Conservation (phyloP, 108 stramenopile species). For the Conticribra guillardii region DNA sequence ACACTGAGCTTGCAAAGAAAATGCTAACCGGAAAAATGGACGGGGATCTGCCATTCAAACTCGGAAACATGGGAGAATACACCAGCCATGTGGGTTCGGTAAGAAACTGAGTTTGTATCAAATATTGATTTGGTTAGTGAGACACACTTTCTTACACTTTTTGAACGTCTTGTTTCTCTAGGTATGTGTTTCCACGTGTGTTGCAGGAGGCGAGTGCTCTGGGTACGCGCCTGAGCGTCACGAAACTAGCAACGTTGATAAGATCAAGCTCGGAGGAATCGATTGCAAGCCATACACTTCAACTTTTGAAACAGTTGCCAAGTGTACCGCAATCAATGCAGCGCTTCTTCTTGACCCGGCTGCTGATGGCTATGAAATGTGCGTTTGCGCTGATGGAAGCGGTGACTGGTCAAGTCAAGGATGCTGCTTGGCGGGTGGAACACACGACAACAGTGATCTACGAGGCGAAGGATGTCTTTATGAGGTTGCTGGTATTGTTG, state of each 20-base stretch:
- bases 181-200: constrained; percentile 44
- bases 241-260: constrained; percentile 46
- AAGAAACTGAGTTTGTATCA: not conserved
- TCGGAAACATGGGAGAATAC: constrained; percentile 50
- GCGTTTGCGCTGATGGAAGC: constrained; percentile 51
- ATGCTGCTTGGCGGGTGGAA: constrained; percentile 55
- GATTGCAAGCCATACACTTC: constrained; percentile 56
- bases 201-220: constrained; percentile 26
- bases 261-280: constrained; percentile 57
- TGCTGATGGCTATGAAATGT: constrained; percentile 36
- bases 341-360: constrained; percentile 32
- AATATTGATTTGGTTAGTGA: too few relatives aligned
- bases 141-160: too few relatives aligned
- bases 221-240: constrained; percentile 50
- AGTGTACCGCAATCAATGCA: constrained; percentile 43
- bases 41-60: constrained; percentile 37
- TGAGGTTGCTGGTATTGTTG: constrained; percentile 50
- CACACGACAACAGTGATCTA: constrained; percentile 27
- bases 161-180: not conserved
- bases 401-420: constrained; percentile 52
- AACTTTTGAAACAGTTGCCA: constrained; percentile 45
- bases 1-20: constrained; percentile 32
- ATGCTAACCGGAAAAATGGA: constrained; percentile 56
- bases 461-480: constrained; percentile 48
- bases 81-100: constrained; percentile 50